These are phyloP conservation scores for Pachyrhizus erosus DNA, from an alignment of 306 rosid species.

Conservation along the genomic window DNA sequence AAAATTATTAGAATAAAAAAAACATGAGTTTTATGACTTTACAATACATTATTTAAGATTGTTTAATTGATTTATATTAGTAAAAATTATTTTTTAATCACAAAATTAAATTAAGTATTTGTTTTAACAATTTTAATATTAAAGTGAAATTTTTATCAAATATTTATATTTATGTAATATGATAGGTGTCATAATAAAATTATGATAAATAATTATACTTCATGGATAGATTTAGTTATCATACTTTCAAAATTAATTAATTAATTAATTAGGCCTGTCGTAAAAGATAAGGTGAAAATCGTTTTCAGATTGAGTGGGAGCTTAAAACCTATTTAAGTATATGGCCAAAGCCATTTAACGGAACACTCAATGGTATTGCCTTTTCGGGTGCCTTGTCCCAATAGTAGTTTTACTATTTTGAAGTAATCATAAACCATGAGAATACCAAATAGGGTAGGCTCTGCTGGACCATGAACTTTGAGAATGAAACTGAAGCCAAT, in stretches of 20 bases:
- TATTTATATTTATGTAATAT: too few species aligned
- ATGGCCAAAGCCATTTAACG: slow-evolving; percentile 31
- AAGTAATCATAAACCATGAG: slow-evolving; percentile 17
- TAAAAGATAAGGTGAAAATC: slow-evolving; percentile 30
- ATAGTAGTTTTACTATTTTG: slow-evolving; percentile 33
- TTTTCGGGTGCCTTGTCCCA: slow-evolving; percentile 15
- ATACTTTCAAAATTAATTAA: slow-evolving; percentile 11
- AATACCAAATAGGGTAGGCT: neutral
- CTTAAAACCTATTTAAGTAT: neutral
- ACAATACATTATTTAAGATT: too few species aligned
- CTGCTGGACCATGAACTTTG: slow-evolving; percentile 31
- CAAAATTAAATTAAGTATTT: too few species aligned
- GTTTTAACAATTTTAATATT: too few species aligned
- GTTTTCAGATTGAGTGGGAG: slow-evolving; percentile 24
- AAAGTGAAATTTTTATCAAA: too few species aligned
- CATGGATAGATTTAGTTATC: too few species aligned
- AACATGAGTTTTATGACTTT: too few species aligned
- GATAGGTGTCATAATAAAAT: too few species aligned
- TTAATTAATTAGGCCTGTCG: neutral
- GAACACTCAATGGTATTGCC: slow-evolving; percentile 38
- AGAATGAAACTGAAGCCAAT: slow-evolving; percentile 29
- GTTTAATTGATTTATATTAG: too few species aligned
- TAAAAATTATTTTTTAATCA: too few species aligned
- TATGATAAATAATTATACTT: too few species aligned
- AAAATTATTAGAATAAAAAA: too few species aligned